These are phyloP conservation scores for Penicillium brevicompactum DNA, from an alignment of 2,329 filamentous ascomycete species.

Conservation along the genomic window DNA sequence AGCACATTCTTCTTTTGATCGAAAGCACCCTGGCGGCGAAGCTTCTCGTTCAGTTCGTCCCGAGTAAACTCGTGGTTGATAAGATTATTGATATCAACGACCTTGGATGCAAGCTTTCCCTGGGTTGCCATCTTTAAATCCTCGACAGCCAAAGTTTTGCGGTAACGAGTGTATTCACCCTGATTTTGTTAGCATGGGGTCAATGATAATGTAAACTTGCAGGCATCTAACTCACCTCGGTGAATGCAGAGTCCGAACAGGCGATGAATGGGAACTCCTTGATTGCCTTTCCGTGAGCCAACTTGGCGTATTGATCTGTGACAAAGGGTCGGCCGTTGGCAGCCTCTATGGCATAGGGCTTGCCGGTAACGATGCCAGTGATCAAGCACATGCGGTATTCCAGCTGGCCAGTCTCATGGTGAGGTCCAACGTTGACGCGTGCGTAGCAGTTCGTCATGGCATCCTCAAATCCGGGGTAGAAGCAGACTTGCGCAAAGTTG, in stretches of 20 bases:
- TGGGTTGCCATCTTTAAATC: constrained; percentile 74
- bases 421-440: constrained; percentile 79
- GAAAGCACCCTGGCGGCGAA: constrained; percentile 70
- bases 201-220: neutral
- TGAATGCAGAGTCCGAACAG: constrained; percentile 82
- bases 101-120: constrained; percentile 68
- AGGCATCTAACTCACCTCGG: constrained; percentile 63
- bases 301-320: constrained; percentile 81
- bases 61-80: constrained; percentile 81
- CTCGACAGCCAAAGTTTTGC: constrained; percentile 72
- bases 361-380: constrained; percentile 81
- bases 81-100: constrained; percentile 76
- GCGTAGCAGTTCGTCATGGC: constrained; percentile 82
- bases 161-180: constrained; percentile 80
- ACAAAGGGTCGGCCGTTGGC: constrained; percentile 74
- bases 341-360: constrained; percentile 79
- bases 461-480: constrained; percentile 85
- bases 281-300: constrained; percentile 79
- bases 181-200: constrained; percentile 38
- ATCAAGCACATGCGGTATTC: constrained; percentile 88
- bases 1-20: constrained; percentile 67
- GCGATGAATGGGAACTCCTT: constrained; percentile 88
- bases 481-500: constrained; percentile 88
- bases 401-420: constrained; percentile 70
- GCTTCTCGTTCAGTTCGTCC: constrained; percentile 76